Base-by-base conservation (phyloP, 805 yeast species). In the Metschnikowia orientalis region DNA sequence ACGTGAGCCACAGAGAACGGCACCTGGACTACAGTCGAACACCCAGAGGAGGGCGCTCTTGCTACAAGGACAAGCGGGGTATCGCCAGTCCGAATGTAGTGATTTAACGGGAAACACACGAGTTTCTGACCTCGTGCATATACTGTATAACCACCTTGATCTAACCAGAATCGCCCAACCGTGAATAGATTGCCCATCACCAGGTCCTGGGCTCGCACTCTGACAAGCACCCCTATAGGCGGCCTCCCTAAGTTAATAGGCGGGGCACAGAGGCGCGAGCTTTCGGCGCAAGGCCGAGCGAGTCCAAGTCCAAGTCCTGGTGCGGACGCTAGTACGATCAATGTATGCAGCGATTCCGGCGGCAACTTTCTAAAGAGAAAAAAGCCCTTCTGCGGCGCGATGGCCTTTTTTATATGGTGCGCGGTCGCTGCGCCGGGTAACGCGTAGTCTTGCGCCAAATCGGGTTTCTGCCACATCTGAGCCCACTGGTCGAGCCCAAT, bases 21-120 rank as follows among this genome's bases (percentile, higher is more conserved):
- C n/a, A n/a, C n/a, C n/a, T n/a, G n/a, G n/a, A n/a, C n/a, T n/a
- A n/a, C n/a, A n/a, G n/a, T n/a, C n/a, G n/a, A n/a, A n/a, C n/a
- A n/a, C n/a, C n/a, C n/a, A n/a, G n/a, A n/a, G n/a, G n/a, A n/a
- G n/a, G n/a, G n/a, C n/a, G n/a, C n/a, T n/a, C n/a, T n/a, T n/a
- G n/a, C n/a, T n/a, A n/a, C n/a, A n/a, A n/a, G n/a, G n/a, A n/a
- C n/a, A n/a, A n/a, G n/a, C n/a, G n/a, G n/a, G n/a, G n/a, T n/a
- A n/a, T n/a, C n/a, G n/a, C n/a, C n/a, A n/a, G n/a, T n/a, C n/a
- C n/a, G n/a, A 32, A 50, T 64, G 64, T 65, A 28, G 64, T 63
- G 70, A 56, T 51, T 50, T 63, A 62, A 65, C 71, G 71, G 71
- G 71, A 65, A 51, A 59, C 68, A 39, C 50, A 28, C 45, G 44